phyloP scores from a whole-genome alignment of 1,284 basidiomycete genomes.

The Trichosporon sp. region DNA sequence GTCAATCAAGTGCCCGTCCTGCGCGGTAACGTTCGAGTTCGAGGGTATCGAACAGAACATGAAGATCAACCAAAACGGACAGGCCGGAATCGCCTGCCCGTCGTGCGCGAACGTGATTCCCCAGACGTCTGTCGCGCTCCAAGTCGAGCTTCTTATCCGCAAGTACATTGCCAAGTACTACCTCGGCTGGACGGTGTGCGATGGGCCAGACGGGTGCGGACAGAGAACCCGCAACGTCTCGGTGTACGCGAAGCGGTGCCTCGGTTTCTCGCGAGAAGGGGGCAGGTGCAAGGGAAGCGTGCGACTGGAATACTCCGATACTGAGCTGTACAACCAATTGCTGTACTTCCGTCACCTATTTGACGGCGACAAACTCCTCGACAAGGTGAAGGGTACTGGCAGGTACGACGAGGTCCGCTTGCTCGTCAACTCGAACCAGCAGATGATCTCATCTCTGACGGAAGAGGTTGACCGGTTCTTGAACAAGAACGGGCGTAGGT shows the following conservation, averaged over 20 bases:
- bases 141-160: slow-evolving; percentile 84
- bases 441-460: slow-evolving; percentile 57
- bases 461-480: slow-evolving; percentile 76
- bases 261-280: slow-evolving; percentile 60
- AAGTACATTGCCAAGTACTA: slow-evolving; percentile 80
- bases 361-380: slow-evolving; percentile 67
- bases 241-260: slow-evolving; percentile 82
- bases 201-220: slow-evolving; percentile 76
- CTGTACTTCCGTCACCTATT: slow-evolving; percentile 79
- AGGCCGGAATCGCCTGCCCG: slow-evolving; percentile 62
- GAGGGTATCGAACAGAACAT: slow-evolving; percentile 60
- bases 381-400: slow-evolving; percentile 61
- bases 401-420: slow-evolving; percentile 65
- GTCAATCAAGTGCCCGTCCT: slow-evolving; percentile 71
- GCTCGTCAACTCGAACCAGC: slow-evolving; percentile 61
- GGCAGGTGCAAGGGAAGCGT: slow-evolving; percentile 67
- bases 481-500: slow-evolving; percentile 78
- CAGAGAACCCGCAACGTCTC: slow-evolving; percentile 82
- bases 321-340: slow-evolving; percentile 81
- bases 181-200: slow-evolving; percentile 83
- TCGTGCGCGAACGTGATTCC: slow-evolving; percentile 65
- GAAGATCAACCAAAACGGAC: slow-evolving; percentile 47
- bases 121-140: slow-evolving; percentile 70
- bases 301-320: slow-evolving; percentile 79
- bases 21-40: slow-evolving; percentile 67